phyloP scores from a whole-genome alignment of 2,329 filamentous ascomycete species.

The Chrysoporthe puriensis region DNA sequence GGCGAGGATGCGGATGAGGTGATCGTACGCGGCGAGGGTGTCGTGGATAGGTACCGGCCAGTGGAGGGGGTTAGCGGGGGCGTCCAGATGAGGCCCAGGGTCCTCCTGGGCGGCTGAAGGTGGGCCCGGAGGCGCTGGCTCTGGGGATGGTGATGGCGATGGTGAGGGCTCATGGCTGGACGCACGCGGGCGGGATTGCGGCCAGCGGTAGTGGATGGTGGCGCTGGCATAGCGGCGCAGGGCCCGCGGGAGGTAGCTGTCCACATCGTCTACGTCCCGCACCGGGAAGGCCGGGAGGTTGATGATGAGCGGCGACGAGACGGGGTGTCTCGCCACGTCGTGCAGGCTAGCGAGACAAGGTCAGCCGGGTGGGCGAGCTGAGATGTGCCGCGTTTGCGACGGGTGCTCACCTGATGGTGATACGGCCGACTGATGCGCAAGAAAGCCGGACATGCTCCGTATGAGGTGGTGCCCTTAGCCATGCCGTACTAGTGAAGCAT shows the following conservation, averaged over 20 bases:
- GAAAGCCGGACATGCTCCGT: conserved; percentile 49
- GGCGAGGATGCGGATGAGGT: conserved; percentile 51
- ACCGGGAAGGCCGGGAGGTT: conserved; percentile 57
- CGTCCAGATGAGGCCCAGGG: not conserved
- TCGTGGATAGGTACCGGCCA: conserved; percentile 66
- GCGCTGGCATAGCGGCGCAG: conserved; percentile 51
- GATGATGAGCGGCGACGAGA: conserved; percentile 52
- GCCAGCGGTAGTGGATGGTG: conserved; percentile 65
- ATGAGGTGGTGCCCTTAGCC: conserved; percentile 16
- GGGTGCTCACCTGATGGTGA: conserved; percentile 53
- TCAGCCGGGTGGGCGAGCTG: conserved; percentile 29
- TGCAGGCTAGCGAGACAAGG: conserved; percentile 47
- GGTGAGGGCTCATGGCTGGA: not conserved
- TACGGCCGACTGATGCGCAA: conserved; percentile 53
- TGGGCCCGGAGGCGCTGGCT: not conserved
- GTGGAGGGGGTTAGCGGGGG: conserved; percentile 33
- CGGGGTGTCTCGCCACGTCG: conserved; percentile 45
- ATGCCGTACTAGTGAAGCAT: conserved; percentile 17
- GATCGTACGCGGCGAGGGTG: conserved; percentile 55
- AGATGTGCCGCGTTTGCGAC: not conserved
- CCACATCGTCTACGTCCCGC: conserved; percentile 31
- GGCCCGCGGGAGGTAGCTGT: conserved; percentile 44
- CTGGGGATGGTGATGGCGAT: not conserved
- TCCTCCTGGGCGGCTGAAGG: not conserved
- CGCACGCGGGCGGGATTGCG: conserved; percentile 25